A percentile compares a stretch with the other conserved stretches of the same genome.
Evolutionary conservation across 2,329 filamentous ascomycete genomes (phyloP).

Genomic region (Fusarium pseudonygamai): DNA sequence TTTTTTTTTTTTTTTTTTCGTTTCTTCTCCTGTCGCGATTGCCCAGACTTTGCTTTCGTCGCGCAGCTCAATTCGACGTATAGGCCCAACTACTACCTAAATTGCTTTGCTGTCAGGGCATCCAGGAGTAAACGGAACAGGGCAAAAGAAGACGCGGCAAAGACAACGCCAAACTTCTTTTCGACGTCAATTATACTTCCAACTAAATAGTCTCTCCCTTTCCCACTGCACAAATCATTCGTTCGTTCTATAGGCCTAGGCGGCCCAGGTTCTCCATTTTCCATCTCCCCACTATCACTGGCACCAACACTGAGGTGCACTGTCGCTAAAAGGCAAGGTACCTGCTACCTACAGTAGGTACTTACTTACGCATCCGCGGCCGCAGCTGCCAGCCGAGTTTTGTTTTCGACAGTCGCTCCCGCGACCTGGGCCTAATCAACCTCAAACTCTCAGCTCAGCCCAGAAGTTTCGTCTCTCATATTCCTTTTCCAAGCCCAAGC

Average conservation of each 20-base stretch:
- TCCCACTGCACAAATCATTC: conserved; percentile 7
- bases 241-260: conserved; percentile 15
- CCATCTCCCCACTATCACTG: conserved; percentile 27
- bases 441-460: conserved; percentile 14
- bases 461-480: conserved; percentile 16
- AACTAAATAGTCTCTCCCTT: background rate
- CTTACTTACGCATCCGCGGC: conserved; percentile 7
- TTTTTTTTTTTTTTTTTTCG: conserved; percentile 2
- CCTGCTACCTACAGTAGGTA: background rate
- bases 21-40: conserved; percentile 13
- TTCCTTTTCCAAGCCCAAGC: conserved; percentile 5
- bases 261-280: conserved; percentile 30
- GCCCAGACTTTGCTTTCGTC: conserved; percentile 4
- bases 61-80: conserved; percentile 8
- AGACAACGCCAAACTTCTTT: conserved; percentile 20
- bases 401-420: conserved; percentile 25
- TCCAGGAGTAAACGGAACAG: conserved; percentile 15
- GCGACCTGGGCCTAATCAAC: conserved; percentile 18
- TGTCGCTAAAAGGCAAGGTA: background rate
- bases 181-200: conserved; percentile 1
- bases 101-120: conserved; percentile 21
- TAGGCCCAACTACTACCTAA: background rate
- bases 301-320: background rate
- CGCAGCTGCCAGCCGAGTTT: conserved; percentile 28
- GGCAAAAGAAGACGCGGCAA: conserved; percentile 1